Conservation (phyloP, 2,329 filamentous ascomycete species). For the Sclerotinia sclerotiorum region DNA sequence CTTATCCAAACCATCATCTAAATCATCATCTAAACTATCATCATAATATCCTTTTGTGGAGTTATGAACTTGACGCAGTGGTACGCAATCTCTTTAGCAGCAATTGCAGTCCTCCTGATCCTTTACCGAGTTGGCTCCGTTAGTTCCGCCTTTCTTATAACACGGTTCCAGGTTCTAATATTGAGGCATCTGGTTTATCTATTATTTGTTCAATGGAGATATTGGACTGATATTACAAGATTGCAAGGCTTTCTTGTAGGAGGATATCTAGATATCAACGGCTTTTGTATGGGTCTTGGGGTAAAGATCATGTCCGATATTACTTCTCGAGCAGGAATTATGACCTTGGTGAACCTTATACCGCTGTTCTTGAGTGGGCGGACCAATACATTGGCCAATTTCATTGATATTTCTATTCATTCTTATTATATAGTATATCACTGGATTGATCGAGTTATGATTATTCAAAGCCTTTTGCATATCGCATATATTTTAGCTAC, state of each 20-base stretch:
- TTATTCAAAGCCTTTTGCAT: slow-evolving; percentile 28
- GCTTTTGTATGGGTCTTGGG: slow-evolving; percentile 25
- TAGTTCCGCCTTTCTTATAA: neutral
- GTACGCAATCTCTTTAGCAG: neutral
- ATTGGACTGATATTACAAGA: slow-evolving; percentile 4
- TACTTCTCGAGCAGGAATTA: slow-evolving; percentile 23
- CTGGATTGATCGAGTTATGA: slow-evolving; percentile 29
- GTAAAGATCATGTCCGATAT: slow-evolving; percentile 23
- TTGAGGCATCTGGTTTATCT: neutral
- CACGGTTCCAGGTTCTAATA: neutral
- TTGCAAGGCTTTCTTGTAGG: neutral
- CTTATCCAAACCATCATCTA: too few relatives aligned
- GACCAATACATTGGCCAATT: slow-evolving; percentile 25
- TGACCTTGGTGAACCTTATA: slow-evolving; percentile 30
- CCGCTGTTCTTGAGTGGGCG: slow-evolving; percentile 30
- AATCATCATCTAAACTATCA: too few relatives aligned
- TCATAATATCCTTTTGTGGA: too few relatives aligned
- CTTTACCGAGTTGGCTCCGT: neutral
- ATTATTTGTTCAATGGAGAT: neutral
- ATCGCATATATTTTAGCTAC: slow-evolving; percentile 17
- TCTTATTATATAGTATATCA: slow-evolving; percentile 29
- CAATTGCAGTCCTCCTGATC: neutral
- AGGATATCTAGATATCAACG: slow-evolving; percentile 24
- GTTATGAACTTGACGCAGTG: neutral
- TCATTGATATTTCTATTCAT: slow-evolving; percentile 27